phyloP scores from a whole-genome alignment of 225 moss, liverwort and hornwort genomes.

The Pleurozium schreberi region DNA sequence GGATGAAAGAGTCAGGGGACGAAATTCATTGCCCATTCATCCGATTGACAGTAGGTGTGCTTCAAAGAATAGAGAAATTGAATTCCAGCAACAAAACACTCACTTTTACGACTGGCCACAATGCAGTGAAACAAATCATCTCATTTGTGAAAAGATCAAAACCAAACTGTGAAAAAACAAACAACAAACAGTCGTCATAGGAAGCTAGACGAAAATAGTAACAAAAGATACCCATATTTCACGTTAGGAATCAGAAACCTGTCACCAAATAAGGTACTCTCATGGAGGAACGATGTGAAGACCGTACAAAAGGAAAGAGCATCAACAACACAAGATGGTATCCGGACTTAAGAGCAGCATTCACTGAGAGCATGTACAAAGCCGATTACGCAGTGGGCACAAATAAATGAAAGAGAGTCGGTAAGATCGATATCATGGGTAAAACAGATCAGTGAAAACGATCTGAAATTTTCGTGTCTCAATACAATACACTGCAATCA shows the following conservation, averaged over 20 bases:
- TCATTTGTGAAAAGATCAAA: neutral
- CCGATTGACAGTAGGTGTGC: neutral
- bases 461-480: neutral
- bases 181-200: too few relatives aligned
- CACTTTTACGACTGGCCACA: neutral
- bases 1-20: neutral
- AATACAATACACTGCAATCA: conserved; percentile 9
- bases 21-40: neutral
- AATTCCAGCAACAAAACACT: neutral
- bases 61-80: neutral
- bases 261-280: neutral
- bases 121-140: neutral
- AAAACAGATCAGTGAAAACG: neutral
- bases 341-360: neutral
- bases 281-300: neutral
- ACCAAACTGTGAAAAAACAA: neutral
- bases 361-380: neutral
- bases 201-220: neutral
- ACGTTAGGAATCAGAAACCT: neutral
- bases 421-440: neutral
- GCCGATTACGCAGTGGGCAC: neutral
- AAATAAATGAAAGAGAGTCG: neutral
- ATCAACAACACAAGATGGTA: neutral
- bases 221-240: too few relatives aligned
- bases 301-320: neutral